Evolutionary conservation across 257 asterid species (phyloP), one percentile per base, ranked within the genome.

Genomic region (Petunia axillaris): DNA sequence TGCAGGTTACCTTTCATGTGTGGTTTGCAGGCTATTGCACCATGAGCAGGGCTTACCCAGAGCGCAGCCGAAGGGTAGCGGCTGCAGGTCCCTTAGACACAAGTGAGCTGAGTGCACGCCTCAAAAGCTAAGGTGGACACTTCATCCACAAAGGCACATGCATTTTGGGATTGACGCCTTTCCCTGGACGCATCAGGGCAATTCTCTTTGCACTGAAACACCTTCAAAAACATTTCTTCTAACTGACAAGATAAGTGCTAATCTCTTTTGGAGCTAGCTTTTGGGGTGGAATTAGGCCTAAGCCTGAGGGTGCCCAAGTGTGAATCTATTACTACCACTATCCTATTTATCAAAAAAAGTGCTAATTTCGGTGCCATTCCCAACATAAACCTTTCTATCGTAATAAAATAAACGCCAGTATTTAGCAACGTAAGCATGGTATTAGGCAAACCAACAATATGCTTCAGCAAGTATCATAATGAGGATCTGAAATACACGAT

Each of bases 401-500:
- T 54, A 54, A 54, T 54, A 54, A 16, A 52, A 52, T 10, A 7
- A 52, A 52, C 4, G 14, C 16, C 59, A 54, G 59, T 54, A 54
- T 13, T 54, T 54, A 54, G 16, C 59, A 54, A 54, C 16, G 14
- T 54, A 54, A 9, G 39, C n/a, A 63, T 35, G 43, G 14, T 36
- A 36, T 63, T 64, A 4, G 70, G 46, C 70, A 64, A 64, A 64
- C 70, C 70, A 64, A 64, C 14, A 64, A 36, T 63, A 4, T 63
- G 44, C 70, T 64, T 64, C 70, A 64, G 16, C 16, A 64, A 64
- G 37, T 65, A 40, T 14, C 52, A 64, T 10, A 8, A 64, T 38
- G 35, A 65, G 37, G 74, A 15, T 65, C 36, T 25, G 25, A 25
- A 25, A 25, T 25, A 25, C 25, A 25, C 25, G 25, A 25, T 25